These are phyloP conservation scores for Globisporangium recalcitrans DNA, from an alignment of 352 stramenopile species.

Conservation along the genomic window DNA sequence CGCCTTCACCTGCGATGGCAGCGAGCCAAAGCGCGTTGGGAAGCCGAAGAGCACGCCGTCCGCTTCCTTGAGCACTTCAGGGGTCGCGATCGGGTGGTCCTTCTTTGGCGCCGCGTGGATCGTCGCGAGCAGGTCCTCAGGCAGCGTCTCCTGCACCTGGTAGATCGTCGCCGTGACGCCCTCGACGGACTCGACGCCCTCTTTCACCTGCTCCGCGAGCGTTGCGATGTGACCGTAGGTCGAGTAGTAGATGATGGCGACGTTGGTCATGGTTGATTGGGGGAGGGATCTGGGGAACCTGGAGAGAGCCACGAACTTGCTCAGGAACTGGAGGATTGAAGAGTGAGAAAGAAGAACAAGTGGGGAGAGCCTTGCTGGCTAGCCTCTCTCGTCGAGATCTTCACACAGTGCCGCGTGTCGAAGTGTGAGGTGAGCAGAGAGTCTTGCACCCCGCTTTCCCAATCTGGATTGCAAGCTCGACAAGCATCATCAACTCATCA, in stretches of 20 bases:
- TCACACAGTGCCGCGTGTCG: neutral
- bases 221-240: constrained; percentile 71
- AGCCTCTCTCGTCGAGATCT: no score
- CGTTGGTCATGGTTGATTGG: constrained; percentile 37
- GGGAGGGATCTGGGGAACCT: neutral
- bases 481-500: neutral
- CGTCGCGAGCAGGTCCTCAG: constrained; percentile 59
- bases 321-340: neutral
- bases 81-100: constrained; percentile 46
- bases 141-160: constrained; percentile 67
- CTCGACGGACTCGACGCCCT: constrained; percentile 49
- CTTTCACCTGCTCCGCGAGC: constrained; percentile 56
- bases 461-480: neutral
- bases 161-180: constrained; percentile 51
- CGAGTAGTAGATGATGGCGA: constrained; percentile 75
- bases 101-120: constrained; percentile 67
- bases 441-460: no score
- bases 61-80: constrained; percentile 43
- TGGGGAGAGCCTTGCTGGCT: no score
- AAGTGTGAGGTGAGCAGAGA: no score
- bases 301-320: neutral
- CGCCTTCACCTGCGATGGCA: constrained; percentile 67
- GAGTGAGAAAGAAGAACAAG: neutral
- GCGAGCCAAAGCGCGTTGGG: constrained; percentile 75
- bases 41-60: constrained; percentile 87